Evolutionary conservation across 1,284 basidiomycete species (phyloP).

Genomic region (Heterobasidion occidentale): DNA sequence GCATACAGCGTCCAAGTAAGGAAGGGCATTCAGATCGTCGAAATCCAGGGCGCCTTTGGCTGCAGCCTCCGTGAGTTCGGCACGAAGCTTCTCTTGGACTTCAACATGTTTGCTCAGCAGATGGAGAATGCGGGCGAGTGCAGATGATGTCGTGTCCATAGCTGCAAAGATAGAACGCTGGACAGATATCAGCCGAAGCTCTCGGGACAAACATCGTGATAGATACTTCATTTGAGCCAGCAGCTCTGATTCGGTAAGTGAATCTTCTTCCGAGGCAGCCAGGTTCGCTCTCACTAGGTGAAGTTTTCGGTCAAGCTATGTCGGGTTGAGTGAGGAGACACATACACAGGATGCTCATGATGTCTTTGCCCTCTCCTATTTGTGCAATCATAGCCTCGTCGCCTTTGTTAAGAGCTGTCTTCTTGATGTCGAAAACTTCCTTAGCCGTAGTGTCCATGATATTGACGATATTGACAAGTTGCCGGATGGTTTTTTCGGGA

Average conservation of each 20-base stretch:
- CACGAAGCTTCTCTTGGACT: constrained; percentile 3
- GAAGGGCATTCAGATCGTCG: not conserved
- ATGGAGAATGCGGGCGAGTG: constrained; percentile 28
- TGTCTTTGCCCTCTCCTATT: constrained; percentile 31
- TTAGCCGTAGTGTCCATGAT: constrained; percentile 25
- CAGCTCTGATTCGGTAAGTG: constrained; percentile 1
- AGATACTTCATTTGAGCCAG: constrained; percentile 4
- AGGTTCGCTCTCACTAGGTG: constrained; percentile 1
- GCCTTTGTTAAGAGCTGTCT: constrained; percentile 25
- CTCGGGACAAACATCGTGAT: not conserved
- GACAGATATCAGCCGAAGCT: not conserved
- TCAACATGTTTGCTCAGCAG: constrained; percentile 24
- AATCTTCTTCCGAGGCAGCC: constrained; percentile 1
- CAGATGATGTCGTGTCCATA: constrained; percentile 28
- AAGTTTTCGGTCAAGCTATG: not conserved
- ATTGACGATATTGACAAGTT: constrained; percentile 25
- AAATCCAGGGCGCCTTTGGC: not conserved
- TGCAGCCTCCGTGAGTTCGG: not conserved
- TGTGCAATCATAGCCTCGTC: constrained; percentile 24
- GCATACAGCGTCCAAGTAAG: constrained; percentile 3
- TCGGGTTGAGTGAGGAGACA: not conserved
- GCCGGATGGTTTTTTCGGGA: constrained; percentile 23
- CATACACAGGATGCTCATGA: constrained; percentile 36
- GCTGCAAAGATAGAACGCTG: constrained; percentile 26
- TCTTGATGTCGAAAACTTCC: constrained; percentile 26